A percentile compares a stretch with the other conserved stretches of the same genome.
phyloP scores from a whole-genome alignment of 345 rosid genomes.

The Euclidium syriacum region DNA sequence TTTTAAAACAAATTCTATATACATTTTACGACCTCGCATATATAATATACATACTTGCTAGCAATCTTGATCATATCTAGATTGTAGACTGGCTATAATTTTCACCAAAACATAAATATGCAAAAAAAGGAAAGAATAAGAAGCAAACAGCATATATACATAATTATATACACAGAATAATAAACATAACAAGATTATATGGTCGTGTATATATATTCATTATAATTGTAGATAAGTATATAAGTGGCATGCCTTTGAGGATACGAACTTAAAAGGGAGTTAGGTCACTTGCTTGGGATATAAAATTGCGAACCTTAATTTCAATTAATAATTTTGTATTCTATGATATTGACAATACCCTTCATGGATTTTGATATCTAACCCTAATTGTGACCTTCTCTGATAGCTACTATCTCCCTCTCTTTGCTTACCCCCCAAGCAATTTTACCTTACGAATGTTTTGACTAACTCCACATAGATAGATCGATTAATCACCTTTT shows the following conservation, averaged over 20 bases:
- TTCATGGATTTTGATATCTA: conserved; percentile 32
- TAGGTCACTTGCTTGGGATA: conserved; percentile 33
- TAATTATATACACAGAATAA: background rate
- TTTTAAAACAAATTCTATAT: background rate
- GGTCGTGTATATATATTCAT: background rate
- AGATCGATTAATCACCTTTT: conserved; percentile 10
- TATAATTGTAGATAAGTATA: background rate
- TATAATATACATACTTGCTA: conserved; percentile 14
- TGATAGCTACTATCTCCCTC: conserved; percentile 30
- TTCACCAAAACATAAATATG: background rate
- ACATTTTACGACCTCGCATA: conserved; percentile 1
- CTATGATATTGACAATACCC: background rate
- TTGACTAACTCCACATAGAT: conserved; percentile 25
- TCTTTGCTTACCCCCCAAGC: conserved; percentile 28
- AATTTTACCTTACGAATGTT: conserved; percentile 17
- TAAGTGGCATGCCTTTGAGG: conserved; percentile 31
- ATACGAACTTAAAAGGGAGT: conserved; percentile 25
- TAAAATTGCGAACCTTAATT: conserved; percentile 19
- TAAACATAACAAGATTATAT: background rate
- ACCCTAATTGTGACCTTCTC: conserved; percentile 30
- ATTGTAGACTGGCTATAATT: background rate
- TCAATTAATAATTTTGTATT: conserved; percentile 6
- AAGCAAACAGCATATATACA: background rate
- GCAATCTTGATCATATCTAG: conserved; percentile 19
- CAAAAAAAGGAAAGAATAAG: background rate